Evolutionary conservation across 768 basidiomycete genomes (phyloP).

Genomic region (Pleurotus ostreatus): DNA sequence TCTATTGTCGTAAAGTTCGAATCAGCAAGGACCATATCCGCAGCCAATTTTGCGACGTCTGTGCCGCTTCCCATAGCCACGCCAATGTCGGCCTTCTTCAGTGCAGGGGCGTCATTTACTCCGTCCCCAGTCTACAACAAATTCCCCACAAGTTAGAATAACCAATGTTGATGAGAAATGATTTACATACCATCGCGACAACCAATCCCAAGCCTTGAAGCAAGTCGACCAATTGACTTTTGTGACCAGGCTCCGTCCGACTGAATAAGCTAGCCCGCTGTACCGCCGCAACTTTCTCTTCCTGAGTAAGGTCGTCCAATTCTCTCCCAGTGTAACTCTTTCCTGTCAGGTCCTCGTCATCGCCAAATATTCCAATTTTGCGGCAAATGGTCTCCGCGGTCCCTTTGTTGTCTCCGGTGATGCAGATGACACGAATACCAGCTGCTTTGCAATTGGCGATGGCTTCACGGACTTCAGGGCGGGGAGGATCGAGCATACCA

Average conservation of each 20-base stretch:
- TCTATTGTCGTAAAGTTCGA: constrained; percentile 99
- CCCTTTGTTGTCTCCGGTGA: constrained; percentile 97
- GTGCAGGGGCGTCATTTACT: constrained; percentile 95
- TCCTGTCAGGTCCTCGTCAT: constrained; percentile 84
- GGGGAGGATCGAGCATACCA: constrained; percentile 97
- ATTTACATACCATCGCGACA: constrained; percentile 78
- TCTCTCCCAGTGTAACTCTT: constrained; percentile 96
- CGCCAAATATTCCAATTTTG: constrained; percentile 90
- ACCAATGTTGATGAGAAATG: neutral
- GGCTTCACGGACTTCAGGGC: constrained; percentile 85
- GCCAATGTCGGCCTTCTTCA: constrained; percentile 97
- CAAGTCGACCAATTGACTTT: constrained; percentile 90
- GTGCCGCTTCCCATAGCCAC: constrained; percentile 99
- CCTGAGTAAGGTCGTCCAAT: constrained; percentile 73
- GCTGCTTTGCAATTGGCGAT: constrained; percentile 89
- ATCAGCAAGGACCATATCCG: constrained; percentile 96
- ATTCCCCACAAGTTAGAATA: constrained; percentile 3
- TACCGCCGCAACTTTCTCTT: constrained; percentile 84
- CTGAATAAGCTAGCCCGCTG: constrained; percentile 87
- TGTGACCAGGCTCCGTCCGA: constrained; percentile 93
- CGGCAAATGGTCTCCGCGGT: constrained; percentile 97
- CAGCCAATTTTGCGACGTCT: constrained; percentile 95
- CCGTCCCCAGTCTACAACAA: constrained; percentile 82
- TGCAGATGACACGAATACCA: constrained; percentile 94
- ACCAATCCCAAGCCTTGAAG: constrained; percentile 89